These are phyloP conservation scores for Colletotrichum sp. DNA, from an alignment of 2,329 filamentous ascomycete genomes.

Conservation along the genomic window DNA sequence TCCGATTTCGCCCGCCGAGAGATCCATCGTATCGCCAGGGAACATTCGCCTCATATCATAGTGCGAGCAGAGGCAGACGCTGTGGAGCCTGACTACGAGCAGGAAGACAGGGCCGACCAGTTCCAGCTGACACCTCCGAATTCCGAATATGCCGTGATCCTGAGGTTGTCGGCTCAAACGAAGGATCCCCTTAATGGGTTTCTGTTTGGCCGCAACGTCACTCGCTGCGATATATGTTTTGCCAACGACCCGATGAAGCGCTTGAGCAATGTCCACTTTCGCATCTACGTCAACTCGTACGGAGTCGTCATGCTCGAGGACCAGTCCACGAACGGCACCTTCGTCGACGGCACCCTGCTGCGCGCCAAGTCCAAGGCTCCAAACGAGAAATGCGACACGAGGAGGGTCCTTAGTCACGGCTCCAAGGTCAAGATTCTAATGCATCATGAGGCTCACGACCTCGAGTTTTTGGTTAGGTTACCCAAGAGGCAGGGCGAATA, in stretches of 20 bases:
- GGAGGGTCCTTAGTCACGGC: slow-evolving; percentile 73
- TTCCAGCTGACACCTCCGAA: slow-evolving; percentile 58
- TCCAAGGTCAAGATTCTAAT: slow-evolving; percentile 74
- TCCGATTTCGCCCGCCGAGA: slow-evolving; percentile 75
- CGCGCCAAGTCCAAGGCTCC: slow-evolving; percentile 41
- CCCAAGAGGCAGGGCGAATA: slow-evolving; percentile 74
- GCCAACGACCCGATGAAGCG: slow-evolving; percentile 70
- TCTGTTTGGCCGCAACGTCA: slow-evolving; percentile 79
- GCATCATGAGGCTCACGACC: slow-evolving; percentile 57
- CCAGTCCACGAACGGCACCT: slow-evolving; percentile 92
- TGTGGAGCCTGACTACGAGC: slow-evolving; percentile 56
- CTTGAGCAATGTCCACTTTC: slow-evolving; percentile 95
- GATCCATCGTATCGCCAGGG: slow-evolving; percentile 58
- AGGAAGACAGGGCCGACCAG: slow-evolving; percentile 53
- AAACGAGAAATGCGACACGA: slow-evolving; percentile 41
- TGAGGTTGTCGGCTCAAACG: slow-evolving; percentile 77
- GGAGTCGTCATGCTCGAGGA: slow-evolving; percentile 92
- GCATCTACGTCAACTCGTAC: slow-evolving; percentile 87
- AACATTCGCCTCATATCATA: slow-evolving; percentile 54
- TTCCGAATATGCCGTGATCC: slow-evolving; percentile 72
- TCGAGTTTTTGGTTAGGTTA: slow-evolving; percentile 86
- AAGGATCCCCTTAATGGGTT: slow-evolving; percentile 77
- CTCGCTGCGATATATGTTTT: slow-evolving; percentile 75
- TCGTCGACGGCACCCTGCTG: slow-evolving; percentile 78
- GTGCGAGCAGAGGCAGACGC: slow-evolving; percentile 52